Conservation (phyloP, 768 basidiomycete species). For the Lactarius pseudohatsudake region DNA sequence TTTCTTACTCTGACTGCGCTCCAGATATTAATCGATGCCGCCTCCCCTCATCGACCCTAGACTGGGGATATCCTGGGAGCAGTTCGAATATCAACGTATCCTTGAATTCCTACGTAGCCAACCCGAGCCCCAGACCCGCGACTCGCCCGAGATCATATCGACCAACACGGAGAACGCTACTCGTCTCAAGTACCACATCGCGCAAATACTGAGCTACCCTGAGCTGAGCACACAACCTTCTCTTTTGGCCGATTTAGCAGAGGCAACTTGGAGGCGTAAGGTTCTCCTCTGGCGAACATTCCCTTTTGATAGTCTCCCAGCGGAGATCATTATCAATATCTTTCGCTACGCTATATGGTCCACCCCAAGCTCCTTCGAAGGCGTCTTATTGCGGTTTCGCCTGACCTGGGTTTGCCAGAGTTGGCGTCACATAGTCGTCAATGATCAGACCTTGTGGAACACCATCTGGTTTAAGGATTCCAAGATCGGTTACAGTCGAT, state of each 20-base stretch:
- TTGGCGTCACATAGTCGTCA: slow-evolving; percentile 33
- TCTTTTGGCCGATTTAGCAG: not conserved
- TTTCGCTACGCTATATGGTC: slow-evolving; percentile 60
- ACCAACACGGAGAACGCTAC: not conserved
- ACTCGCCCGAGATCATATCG: not conserved
- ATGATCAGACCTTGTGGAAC: slow-evolving; percentile 39
- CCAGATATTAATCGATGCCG: slow-evolving; percentile 7
- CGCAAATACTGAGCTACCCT: not conserved
- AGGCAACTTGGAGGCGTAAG: slow-evolving; percentile 19
- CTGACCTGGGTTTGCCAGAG: slow-evolving; percentile 58
- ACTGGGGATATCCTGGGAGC: slow-evolving; percentile 3
- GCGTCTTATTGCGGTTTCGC: slow-evolving; percentile 39
- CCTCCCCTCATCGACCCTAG: not conserved
- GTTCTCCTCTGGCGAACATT: slow-evolving; percentile 45
- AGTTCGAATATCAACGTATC: slow-evolving; percentile 8
- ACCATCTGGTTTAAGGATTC: slow-evolving; percentile 61
- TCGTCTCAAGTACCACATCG: slow-evolving; percentile 17
- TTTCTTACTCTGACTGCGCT: not conserved
- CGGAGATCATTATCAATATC: slow-evolving; percentile 64
- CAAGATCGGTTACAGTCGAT: slow-evolving; percentile 47
- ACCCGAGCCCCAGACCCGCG: slow-evolving; percentile 20
- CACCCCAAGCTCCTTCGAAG: slow-evolving; percentile 35
- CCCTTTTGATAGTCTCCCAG: slow-evolving; percentile 58
- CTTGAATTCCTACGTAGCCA: slow-evolving; percentile 1
- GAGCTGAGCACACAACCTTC: not conserved